Conservation (phyloP, 192 early-diverging fungal genomes). For the Backusella morwellensis region DNA sequence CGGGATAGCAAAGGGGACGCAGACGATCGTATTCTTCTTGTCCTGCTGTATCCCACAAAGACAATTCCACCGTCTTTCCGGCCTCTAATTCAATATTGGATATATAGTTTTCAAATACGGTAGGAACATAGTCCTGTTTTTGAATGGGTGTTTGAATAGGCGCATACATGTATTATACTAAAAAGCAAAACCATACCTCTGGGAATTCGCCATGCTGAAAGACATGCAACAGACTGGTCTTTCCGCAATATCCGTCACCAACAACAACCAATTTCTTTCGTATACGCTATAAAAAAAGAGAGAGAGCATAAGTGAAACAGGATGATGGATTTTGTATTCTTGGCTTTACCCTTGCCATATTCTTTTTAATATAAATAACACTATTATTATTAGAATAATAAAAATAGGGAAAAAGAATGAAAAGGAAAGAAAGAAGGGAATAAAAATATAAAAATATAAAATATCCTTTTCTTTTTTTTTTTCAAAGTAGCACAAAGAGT, state of each 20-base stretch:
- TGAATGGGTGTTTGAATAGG: conserved; percentile 9
- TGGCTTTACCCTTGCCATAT: not conserved
- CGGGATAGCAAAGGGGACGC: conserved; percentile 89
- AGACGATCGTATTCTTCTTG: conserved; percentile 94
- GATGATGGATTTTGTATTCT: not conserved
- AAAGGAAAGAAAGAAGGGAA: not conserved
- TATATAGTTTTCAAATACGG: conserved; percentile 87
- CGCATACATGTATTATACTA: not conserved
- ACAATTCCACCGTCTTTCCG: conserved; percentile 88
- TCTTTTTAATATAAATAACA: not conserved
- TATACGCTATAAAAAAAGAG: not conserved
- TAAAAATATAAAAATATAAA: not conserved
- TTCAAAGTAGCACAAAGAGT: not conserved
- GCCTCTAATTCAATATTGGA: conserved; percentile 88
- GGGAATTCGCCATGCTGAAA: conserved; percentile 77
- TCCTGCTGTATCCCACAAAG: conserved; percentile 92
- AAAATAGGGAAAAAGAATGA: not conserved
- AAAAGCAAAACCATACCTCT: conserved; percentile 53
- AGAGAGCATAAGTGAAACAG: not conserved
- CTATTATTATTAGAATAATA: not conserved
- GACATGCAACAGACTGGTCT: conserved; percentile 72
- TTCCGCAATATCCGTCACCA: conserved; percentile 82
- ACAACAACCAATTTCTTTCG: conserved; percentile 33
- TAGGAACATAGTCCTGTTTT: conserved; percentile 22
- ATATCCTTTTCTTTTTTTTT: not conserved